These are phyloP conservation scores for Pachysolen tannophilus DNA, from an alignment of 805 yeast genomes.

Conservation along the genomic window DNA sequence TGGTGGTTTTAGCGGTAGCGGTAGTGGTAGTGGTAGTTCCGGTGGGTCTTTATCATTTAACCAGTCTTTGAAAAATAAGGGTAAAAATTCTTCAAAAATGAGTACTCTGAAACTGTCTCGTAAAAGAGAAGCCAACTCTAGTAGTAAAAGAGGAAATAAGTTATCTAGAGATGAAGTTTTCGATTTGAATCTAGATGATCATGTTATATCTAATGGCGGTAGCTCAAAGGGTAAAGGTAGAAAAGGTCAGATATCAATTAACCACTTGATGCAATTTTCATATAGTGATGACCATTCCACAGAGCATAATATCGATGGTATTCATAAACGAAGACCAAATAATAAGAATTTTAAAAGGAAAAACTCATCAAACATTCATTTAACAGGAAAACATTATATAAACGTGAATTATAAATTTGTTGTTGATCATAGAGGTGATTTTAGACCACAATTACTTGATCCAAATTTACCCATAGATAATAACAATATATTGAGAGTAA, in stretches of 20 bases:
- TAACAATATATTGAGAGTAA: constrained; percentile 55
- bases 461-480: constrained; percentile 70
- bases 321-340: constrained; percentile 18
- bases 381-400: constrained; percentile 61
- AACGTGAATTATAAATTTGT: constrained; percentile 82
- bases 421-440: constrained; percentile 56
- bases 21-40: no score
- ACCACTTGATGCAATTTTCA: constrained; percentile 58
- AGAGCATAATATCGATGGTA: constrained; percentile 11
- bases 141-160: neutral
- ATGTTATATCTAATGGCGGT: no score
- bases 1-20: no score
- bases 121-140: neutral
- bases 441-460: constrained; percentile 51
- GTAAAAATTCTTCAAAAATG: no score
- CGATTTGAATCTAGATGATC: no score
- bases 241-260: constrained; percentile 25
- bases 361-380: no score
- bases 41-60: no score
- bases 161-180: constrained; percentile 4
- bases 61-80: no score
- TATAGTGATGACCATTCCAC: constrained; percentile 26
- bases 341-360: constrained; percentile 22
- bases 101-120: no score
- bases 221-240: constrained; percentile 3